Conservation (phyloP, 2,329 filamentous ascomycete species). For the Diaporthe australafricana region DNA sequence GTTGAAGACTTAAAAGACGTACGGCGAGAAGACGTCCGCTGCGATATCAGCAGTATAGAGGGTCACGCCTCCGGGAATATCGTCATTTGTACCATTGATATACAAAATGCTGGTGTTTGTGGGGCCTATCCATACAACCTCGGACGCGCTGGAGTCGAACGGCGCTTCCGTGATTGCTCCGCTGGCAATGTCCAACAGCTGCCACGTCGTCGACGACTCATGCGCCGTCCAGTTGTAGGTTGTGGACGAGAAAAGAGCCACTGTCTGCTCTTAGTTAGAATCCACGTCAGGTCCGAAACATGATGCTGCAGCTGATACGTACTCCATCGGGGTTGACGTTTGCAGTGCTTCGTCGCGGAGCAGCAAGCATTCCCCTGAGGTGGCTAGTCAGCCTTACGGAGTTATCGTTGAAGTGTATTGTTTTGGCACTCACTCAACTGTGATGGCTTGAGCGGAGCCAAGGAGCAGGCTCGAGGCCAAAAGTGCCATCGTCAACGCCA, state of each 20-base stretch:
- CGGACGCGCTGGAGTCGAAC: conserved; percentile 47
- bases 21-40: conserved; percentile 37
- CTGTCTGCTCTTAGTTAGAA: not conserved
- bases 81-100: conserved; percentile 60
- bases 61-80: conserved; percentile 53
- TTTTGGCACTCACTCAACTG: not conserved
- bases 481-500: conserved; percentile 1
- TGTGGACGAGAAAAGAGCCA: conserved; percentile 4
- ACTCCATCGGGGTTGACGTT: conserved; percentile 12
- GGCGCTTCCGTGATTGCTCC: conserved; percentile 6
- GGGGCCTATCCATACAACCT: conserved; percentile 68
- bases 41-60: conserved; percentile 52
- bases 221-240: conserved; percentile 12
- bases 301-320: not conserved
- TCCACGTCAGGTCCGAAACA: too few relatives aligned
- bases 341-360: conserved; percentile 19
- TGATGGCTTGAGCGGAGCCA: conserved; percentile 9
- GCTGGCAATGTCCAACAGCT: conserved; percentile 7
- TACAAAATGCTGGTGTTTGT: conserved; percentile 59
- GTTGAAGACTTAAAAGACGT: not conserved
- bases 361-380: conserved; percentile 6
- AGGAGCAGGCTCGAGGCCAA: conserved; percentile 4
- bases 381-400: not conserved
- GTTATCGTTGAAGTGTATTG: not conserved
- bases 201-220: conserved; percentile 5